A percentile compares a stretch with the other conserved stretches of the same genome.
These are phyloP conservation scores for Drechslerella dactyloides DNA, from an alignment of 2,329 filamentous ascomycete species.

Conservation along the genomic window DNA sequence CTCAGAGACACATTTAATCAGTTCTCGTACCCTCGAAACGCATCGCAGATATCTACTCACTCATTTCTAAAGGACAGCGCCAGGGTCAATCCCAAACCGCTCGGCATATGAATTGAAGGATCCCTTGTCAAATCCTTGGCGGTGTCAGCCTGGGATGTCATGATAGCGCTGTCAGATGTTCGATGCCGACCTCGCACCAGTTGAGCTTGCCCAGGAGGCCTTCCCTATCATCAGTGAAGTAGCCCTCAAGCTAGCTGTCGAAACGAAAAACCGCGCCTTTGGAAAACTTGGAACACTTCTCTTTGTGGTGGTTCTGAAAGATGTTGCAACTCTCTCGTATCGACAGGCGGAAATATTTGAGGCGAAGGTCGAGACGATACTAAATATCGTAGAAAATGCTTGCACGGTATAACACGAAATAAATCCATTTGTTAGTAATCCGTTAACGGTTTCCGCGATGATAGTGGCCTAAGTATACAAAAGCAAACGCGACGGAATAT, in stretches of 20 bases:
- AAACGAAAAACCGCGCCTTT: constrained; percentile 25
- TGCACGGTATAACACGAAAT: constrained; percentile 41
- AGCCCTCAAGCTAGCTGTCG: constrained; percentile 16
- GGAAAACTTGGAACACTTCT: constrained; percentile 31
- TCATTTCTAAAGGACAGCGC: no score
- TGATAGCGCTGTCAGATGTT: constrained; percentile 7
- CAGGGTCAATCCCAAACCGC: no score
- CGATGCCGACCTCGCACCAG: constrained; percentile 5
- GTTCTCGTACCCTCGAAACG: no score
- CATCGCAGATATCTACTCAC: no score
- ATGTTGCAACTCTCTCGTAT: constrained; percentile 30
- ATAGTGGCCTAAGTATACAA: constrained; percentile 22
- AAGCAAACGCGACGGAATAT: constrained; percentile 9
- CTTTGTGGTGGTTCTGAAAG: constrained; percentile 13
- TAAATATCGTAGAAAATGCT: constrained; percentile 26
- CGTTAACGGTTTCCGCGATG: no score
- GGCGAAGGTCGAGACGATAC: constrained; percentile 19
- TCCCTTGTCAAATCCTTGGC: no score
- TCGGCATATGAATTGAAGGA: no score
- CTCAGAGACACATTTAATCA: no score
- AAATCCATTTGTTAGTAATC: not conserved
- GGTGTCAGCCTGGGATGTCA: not conserved
- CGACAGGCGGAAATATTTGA: constrained; percentile 21
- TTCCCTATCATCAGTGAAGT: constrained; percentile 27
- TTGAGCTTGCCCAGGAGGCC: constrained; percentile 36